Conservation (phyloP, 495 filamentous ascomycete genomes). For the Aspergillus incahuasiensis region DNA sequence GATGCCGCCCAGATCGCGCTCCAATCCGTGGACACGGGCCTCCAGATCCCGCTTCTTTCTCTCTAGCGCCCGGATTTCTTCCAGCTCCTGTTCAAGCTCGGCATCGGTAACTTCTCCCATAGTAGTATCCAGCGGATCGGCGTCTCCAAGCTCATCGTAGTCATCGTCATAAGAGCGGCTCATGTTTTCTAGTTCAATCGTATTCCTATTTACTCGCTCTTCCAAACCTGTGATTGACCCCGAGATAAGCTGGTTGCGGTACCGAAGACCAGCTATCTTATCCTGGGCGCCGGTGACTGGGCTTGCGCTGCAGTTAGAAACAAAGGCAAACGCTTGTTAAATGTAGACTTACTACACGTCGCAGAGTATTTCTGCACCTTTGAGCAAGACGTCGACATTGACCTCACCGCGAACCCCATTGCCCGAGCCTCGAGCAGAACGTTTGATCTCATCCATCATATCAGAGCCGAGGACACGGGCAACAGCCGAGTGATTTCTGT, state of each 20-base stretch:
- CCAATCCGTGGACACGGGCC: conserved; percentile 72
- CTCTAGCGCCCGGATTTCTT: conserved; percentile 73
- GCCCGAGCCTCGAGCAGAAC: conserved; percentile 40
- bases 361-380: conserved; percentile 87
- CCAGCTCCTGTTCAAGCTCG: conserved; percentile 71
- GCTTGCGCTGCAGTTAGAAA: conserved; percentile 30
- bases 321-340: neutral
- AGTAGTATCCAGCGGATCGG: conserved; percentile 41
- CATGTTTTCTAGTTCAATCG: conserved; percentile 66
- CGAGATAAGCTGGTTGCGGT: conserved; percentile 65
- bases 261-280: conserved; percentile 65
- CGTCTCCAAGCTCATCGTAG: conserved; percentile 28
- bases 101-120: conserved; percentile 60
- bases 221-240: conserved; percentile 77
- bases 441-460: conserved; percentile 77
- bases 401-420: conserved; percentile 59
- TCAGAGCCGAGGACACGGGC: conserved; percentile 84
- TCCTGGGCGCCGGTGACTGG: conserved; percentile 79
- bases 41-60: conserved; percentile 72
- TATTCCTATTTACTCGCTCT: conserved; percentile 70
- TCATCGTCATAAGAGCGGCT: conserved; percentile 50
- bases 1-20: conserved; percentile 70
- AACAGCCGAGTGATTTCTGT: conserved; percentile 76
- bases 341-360: conserved; percentile 64
- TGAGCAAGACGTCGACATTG: conserved; percentile 79